Evolutionary conservation across 768 basidiomycete species (phyloP).

Genomic region (Lanmaoa rubissima): DNA sequence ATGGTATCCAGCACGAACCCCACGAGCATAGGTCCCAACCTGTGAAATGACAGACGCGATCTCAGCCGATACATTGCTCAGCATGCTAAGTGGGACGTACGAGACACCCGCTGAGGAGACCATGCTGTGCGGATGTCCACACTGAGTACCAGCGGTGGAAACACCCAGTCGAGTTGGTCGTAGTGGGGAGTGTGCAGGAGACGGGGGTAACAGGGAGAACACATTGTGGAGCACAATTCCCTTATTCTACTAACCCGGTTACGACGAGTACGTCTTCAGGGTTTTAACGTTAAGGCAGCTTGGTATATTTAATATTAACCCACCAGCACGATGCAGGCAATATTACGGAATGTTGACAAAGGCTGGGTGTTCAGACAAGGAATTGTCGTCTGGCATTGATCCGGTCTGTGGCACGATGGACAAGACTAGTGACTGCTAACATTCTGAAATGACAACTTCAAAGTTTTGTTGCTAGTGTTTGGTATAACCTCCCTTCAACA

Average conservation of each 20-base stretch:
- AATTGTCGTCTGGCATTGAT: background rate
- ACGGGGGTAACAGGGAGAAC: constrained; percentile 1
- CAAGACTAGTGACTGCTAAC: too few relatives aligned
- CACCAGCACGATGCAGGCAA: constrained; percentile 1
- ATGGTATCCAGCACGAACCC: too few relatives aligned
- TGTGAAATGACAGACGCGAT: constrained; percentile 6
- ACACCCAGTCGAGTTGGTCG: constrained; percentile 7
- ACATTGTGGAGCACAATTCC: background rate
- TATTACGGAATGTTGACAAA: constrained; percentile 15
- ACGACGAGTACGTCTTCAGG: constrained; percentile 23
- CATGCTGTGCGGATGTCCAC: constrained; percentile 16
- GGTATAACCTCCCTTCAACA: too few relatives aligned
- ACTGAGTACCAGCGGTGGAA: constrained; percentile 1
- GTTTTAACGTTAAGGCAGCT: constrained; percentile 7
- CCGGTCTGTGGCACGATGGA: too few relatives aligned
- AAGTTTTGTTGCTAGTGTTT: too few relatives aligned
- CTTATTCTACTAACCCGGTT: constrained; percentile 16
- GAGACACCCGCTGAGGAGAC: constrained; percentile 21
- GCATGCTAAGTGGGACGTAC: constrained; percentile 9
- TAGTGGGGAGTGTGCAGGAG: constrained; percentile 1
- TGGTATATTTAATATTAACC: background rate
- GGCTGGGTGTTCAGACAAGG: background rate
- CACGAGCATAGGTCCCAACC: constrained; percentile 36
- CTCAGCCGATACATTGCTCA: background rate
- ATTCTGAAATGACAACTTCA: too few relatives aligned